Percentiles rank a stretch among this genome's conserved stretches.
Evolutionary conservation across 2,329 filamentous ascomycete species (phyloP).

Genomic region (Aspergillus awamori): DNA sequence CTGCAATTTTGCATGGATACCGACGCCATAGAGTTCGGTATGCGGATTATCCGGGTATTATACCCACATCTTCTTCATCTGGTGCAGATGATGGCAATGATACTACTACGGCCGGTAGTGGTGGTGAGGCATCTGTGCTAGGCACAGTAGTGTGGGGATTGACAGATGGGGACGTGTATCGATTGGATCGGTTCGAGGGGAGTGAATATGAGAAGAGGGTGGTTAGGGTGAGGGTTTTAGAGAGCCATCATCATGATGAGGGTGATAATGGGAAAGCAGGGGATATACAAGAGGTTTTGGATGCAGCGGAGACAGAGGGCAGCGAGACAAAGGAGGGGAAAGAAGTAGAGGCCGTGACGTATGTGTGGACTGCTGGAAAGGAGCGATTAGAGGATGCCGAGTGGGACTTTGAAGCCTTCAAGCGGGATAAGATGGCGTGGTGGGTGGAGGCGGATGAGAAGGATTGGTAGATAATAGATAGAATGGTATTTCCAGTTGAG

Average conservation of each 20-base stretch:
- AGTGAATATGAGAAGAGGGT: constrained; percentile 64
- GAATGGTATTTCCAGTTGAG: neutral
- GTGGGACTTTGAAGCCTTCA: constrained; percentile 88
- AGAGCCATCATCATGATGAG: constrained; percentile 24
- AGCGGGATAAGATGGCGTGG: constrained; percentile 68
- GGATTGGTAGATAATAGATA: constrained; percentile 37
- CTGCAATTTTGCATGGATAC: constrained; percentile 74
- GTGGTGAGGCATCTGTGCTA: constrained; percentile 57
- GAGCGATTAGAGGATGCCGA: constrained; percentile 67
- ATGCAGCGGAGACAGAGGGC: constrained; percentile 38
- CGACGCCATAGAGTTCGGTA: constrained; percentile 68
- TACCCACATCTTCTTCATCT: too few species aligned
- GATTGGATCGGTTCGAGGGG: constrained; percentile 83
- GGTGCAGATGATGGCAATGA: too few species aligned
- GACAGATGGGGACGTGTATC: constrained; percentile 72
- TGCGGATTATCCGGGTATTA: constrained; percentile 74
- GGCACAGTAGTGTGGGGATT: constrained; percentile 79
- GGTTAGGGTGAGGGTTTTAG: constrained; percentile 52
- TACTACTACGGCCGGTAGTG: too few species aligned
- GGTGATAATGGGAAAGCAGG: neutral
- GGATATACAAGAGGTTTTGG: constrained; percentile 20
- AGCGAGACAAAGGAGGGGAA: constrained; percentile 53
- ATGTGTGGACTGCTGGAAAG: constrained; percentile 61
- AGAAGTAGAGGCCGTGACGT: constrained; percentile 60
- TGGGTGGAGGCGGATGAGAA: constrained; percentile 57